A percentile compares a stretch with the other conserved stretches of the same genome.
phyloP scores from a whole-genome alignment of 2,329 filamentous ascomycete species.

The Aplosporella prunicola region DNA sequence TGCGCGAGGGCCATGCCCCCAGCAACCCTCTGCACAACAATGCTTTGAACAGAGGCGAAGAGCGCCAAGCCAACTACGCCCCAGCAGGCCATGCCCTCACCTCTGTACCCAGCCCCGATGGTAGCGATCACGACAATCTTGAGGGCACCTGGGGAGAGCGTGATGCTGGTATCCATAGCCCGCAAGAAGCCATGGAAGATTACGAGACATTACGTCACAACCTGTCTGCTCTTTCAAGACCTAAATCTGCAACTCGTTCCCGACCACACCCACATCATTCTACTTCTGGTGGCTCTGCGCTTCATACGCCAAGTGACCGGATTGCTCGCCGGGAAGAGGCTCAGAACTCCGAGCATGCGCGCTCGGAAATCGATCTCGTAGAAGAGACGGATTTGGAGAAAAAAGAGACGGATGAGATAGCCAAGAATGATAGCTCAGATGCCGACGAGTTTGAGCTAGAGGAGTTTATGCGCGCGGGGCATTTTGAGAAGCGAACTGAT shows the following conservation, averaged over 20 bases:
- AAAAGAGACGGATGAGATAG: slow-evolving; percentile 23
- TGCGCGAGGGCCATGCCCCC: slow-evolving; percentile 17
- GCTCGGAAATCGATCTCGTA: too few relatives aligned
- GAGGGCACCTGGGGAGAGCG: slow-evolving; percentile 55
- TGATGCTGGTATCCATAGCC: slow-evolving; percentile 46
- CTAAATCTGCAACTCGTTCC: too few relatives aligned
- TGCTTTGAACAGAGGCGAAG: slow-evolving; percentile 16
- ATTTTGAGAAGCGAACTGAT: slow-evolving; percentile 63
- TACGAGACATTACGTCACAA: slow-evolving; percentile 48
- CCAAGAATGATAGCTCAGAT: too few relatives aligned
- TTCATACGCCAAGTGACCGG: too few relatives aligned
- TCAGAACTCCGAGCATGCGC: background rate
- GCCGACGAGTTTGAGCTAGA: slow-evolving; percentile 58
- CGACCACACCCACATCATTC: too few relatives aligned
- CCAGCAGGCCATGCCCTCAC: slow-evolving; percentile 3
- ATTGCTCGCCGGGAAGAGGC: too few relatives aligned
- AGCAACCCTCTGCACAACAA: slow-evolving; percentile 28
- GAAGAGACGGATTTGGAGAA: too few relatives aligned
- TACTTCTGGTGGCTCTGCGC: too few relatives aligned
- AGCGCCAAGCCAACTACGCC: slow-evolving; percentile 11
- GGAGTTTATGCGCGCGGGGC: slow-evolving; percentile 62
- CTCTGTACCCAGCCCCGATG: slow-evolving; percentile 16
- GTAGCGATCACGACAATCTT: slow-evolving; percentile 21
- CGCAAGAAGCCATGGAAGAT: slow-evolving; percentile 48
- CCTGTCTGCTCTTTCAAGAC: slow-evolving; percentile 45